Evolutionary conservation across 495 filamentous ascomycete genomes (phyloP).

Genomic region (Melanomma pulvis-pyrius): DNA sequence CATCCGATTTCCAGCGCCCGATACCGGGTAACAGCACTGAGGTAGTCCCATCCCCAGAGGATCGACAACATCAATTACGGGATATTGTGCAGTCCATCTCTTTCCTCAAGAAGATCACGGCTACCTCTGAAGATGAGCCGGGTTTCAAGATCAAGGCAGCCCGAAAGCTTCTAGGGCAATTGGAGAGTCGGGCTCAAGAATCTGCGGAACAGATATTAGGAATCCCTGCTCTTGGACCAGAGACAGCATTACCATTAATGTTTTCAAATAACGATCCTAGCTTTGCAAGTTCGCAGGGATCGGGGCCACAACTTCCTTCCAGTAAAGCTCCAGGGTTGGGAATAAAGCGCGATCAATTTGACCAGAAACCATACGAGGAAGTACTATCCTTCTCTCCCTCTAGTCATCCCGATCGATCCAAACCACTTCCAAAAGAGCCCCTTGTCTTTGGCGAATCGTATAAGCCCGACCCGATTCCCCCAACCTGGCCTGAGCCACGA

Average conservation of each 20-base stretch:
- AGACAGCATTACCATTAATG: no score
- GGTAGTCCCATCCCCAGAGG: background rate
- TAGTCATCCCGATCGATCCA: background rate
- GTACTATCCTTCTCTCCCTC: no score
- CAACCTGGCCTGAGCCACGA: conserved; percentile 7
- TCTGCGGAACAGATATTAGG: no score
- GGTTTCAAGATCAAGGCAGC: background rate
- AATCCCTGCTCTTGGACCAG: no score
- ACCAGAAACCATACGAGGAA: no score
- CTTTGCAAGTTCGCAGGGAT: no score
- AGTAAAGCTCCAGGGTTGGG: no score
- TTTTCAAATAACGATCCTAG: no score
- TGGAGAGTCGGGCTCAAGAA: background rate
- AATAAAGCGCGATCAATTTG: no score
- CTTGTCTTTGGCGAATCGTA: background rate
- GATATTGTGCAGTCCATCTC: background rate
- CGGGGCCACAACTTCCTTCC: no score
- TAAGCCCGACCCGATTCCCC: background rate
- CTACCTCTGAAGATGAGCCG: background rate
- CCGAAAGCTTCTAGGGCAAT: background rate
- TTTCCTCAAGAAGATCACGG: background rate
- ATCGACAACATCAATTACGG: background rate
- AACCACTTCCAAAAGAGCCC: background rate
- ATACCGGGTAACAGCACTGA: background rate
- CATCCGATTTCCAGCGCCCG: background rate